Conservation (phyloP, 2,329 filamentous ascomycete genomes). For the Penicillium sp. region DNA sequence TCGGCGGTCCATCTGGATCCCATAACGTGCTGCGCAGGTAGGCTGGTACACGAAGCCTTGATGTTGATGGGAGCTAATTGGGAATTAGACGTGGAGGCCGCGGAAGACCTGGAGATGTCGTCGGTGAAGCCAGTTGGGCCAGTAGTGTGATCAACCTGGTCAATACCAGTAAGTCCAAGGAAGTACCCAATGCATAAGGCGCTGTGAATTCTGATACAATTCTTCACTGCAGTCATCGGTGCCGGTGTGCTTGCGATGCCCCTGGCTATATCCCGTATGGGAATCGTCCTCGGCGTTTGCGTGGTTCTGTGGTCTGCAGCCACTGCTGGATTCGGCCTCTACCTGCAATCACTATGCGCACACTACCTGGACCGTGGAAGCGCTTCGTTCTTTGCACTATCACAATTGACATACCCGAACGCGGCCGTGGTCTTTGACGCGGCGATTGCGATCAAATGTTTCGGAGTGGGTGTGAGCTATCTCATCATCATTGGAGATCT, state of each 20-base stretch:
- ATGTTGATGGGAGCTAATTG: background rate
- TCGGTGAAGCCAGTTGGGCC: constrained; percentile 78
- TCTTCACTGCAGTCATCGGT: constrained; percentile 68
- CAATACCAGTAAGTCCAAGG: constrained; percentile 72
- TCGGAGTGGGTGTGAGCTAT: constrained; percentile 95
- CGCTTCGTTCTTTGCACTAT: constrained; percentile 93
- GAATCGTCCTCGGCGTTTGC: constrained; percentile 76
- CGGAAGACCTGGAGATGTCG: constrained; percentile 66
- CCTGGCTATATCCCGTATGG: constrained; percentile 93
- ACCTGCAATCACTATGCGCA: constrained; percentile 89
- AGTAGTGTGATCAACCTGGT: constrained; percentile 94
- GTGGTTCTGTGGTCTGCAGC: constrained; percentile 89
- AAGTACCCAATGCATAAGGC: constrained; percentile 26
- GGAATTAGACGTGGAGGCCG: constrained; percentile 38
- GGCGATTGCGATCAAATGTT: constrained; percentile 96
- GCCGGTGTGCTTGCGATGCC: constrained; percentile 94
- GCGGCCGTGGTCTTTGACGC: constrained; percentile 92
- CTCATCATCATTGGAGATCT: constrained; percentile 98
- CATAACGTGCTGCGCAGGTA: background rate
- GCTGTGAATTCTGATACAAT: constrained; percentile 11
- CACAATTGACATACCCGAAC: constrained; percentile 94
- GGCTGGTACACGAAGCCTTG: background rate
- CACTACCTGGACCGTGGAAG: constrained; percentile 86
- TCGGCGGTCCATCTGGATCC: constrained; percentile 25
- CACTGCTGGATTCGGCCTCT: constrained; percentile 87